These are phyloP conservation scores for Metarhizium rileyi DNA, from an alignment of 2,329 filamentous ascomycete species.

Conservation along the genomic window DNA sequence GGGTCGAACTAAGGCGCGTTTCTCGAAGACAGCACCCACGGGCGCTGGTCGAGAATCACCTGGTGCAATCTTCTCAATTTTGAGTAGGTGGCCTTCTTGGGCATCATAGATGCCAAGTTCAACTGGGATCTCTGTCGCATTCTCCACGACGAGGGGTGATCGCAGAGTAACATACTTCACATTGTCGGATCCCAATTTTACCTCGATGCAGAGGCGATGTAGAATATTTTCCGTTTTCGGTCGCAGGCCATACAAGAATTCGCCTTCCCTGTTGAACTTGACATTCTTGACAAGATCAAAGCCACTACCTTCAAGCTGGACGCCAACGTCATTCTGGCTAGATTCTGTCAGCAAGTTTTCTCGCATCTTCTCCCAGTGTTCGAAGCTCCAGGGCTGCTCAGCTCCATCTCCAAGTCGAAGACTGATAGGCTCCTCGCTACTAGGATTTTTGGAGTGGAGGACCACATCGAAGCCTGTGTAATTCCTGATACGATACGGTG, in stretches of 20 bases:
- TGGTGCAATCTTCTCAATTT: slow-evolving; percentile 95
- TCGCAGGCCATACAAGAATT: slow-evolving; percentile 78
- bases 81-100: slow-evolving; percentile 79
- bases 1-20: slow-evolving; percentile 77
- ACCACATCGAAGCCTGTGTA: slow-evolving; percentile 89
- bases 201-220: slow-evolving; percentile 85
- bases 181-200: slow-evolving; percentile 84
- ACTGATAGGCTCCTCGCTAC: slow-evolving; percentile 57
- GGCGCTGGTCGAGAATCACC: slow-evolving; percentile 84
- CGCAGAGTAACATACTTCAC: slow-evolving; percentile 96
- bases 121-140: slow-evolving; percentile 91
- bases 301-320: slow-evolving; percentile 83
- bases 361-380: slow-evolving; percentile 92
- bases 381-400: slow-evolving; percentile 91
- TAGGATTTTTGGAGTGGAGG: slow-evolving; percentile 66
- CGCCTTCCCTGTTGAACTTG: slow-evolving; percentile 86
- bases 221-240: slow-evolving; percentile 78
- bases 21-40: slow-evolving; percentile 83
- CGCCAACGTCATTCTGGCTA: slow-evolving; percentile 65
- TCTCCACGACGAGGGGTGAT: slow-evolving; percentile 85
- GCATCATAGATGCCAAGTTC: slow-evolving; percentile 87
- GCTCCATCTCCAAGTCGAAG: slow-evolving; percentile 78
- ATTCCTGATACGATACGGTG: slow-evolving; percentile 88
- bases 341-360: slow-evolving; percentile 84
- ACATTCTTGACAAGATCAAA: slow-evolving; percentile 88